These are phyloP conservation scores for Nepenthes mirabilis DNA, from an alignment of 148 eudicot species.

Conservation along the genomic window DNA sequence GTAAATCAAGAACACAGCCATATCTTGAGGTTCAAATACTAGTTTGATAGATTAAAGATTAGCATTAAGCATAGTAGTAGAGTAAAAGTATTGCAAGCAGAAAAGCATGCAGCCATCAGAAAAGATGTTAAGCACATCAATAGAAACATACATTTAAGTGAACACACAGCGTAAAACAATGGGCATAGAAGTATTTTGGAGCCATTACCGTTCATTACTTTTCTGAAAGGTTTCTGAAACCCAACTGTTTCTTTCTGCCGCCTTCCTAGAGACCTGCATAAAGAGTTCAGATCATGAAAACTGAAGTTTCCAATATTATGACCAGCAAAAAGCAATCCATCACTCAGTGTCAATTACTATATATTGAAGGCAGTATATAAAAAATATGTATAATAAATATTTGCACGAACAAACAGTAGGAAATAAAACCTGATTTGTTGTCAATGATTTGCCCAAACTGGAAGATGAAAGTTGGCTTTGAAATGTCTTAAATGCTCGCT, in stretches of 20 bases:
- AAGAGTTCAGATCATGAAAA: neutral
- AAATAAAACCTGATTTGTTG: slow-evolving; percentile 31
- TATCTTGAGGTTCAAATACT: neutral
- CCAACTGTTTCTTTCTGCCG: slow-evolving; percentile 29
- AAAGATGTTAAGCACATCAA: neutral
- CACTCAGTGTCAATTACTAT: neutral
- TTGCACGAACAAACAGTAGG: neutral
- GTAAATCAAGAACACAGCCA: slow-evolving; percentile 5
- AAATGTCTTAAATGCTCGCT: slow-evolving; percentile 79
- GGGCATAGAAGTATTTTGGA: neutral
- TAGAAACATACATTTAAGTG: neutral
- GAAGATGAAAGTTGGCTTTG: slow-evolving; percentile 30
- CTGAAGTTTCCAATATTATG: neutral
- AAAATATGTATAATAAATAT: neutral
- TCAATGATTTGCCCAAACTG: slow-evolving; percentile 18
- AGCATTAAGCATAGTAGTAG: neutral
- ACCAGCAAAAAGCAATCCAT: neutral
- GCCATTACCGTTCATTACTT: slow-evolving; percentile 50
- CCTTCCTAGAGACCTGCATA: slow-evolving; percentile 31
- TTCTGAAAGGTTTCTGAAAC: slow-evolving; percentile 23
- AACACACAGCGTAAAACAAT: neutral
- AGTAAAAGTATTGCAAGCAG: neutral
- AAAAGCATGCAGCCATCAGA: neutral
- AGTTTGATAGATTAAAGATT: neutral
- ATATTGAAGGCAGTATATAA: neutral